phyloP scores from a whole-genome alignment of 1,284 basidiomycete genomes.

The Ganoderma multipileum region DNA sequence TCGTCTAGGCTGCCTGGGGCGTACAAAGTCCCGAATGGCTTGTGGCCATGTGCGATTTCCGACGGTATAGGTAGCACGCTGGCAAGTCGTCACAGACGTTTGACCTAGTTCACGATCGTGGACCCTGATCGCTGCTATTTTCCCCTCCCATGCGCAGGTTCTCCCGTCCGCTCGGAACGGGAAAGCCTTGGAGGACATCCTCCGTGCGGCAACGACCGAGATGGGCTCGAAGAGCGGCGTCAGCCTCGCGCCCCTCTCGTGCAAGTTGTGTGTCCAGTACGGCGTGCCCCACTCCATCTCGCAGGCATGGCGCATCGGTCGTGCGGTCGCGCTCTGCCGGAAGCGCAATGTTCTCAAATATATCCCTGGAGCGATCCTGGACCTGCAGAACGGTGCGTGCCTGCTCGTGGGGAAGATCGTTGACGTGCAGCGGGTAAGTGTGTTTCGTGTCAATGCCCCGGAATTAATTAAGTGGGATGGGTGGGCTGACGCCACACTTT shows the following conservation, averaged over 20 bases:
- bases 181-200: constrained; percentile 40
- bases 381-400: constrained; percentile 55
- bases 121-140: neutral
- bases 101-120: neutral
- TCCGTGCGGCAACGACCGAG: constrained; percentile 42
- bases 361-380: constrained; percentile 56
- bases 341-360: constrained; percentile 46
- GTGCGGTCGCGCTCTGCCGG: constrained; percentile 41
- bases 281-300: constrained; percentile 55
- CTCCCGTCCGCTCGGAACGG: constrained; percentile 39
- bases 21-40: constrained; percentile 43
- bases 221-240: constrained; percentile 54
- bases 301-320: constrained; percentile 61
- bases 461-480: neutral
- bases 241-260: constrained; percentile 47
- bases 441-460: neutral
- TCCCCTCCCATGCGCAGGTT: constrained; percentile 26
- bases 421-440: constrained; percentile 49
- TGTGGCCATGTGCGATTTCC: constrained; percentile 52
- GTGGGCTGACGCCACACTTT: neutral
- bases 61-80: constrained; percentile 53
- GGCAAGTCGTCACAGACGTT: constrained; percentile 31
- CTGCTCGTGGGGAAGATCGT: constrained; percentile 62
- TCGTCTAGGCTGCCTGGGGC: constrained; percentile 47
- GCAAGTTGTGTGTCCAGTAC: constrained; percentile 44